Base-by-base conservation (phyloP, 371 early-diverging fungal genomes). In the Haplosporangium sp. region DNA sequence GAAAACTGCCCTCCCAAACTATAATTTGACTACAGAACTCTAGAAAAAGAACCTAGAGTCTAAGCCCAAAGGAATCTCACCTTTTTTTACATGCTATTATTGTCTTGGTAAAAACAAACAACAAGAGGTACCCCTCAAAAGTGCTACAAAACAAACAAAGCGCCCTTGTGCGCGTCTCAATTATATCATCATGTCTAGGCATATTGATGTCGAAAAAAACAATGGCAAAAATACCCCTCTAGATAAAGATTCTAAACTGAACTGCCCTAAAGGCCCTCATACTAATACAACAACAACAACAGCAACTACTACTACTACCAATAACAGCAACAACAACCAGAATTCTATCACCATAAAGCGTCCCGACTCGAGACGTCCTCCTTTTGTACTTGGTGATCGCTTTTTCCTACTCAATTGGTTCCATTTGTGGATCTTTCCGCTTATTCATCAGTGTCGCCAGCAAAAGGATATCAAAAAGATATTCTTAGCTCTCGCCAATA, bases 401-500 rank as follows among this genome's bases (percentile, higher is more conserved):
- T 70, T 82, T 57, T 82, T 82, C 53, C 35, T 82, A 9, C 65
- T 76, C 17, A 67, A 73, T 11, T 82, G 83, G 83, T 45, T 82
- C 48, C 70, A 82, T 34, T 55, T 82, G 9, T 82, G 76, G 83
- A 70, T 57, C 48, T 82, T 82, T 44, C 68, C 42, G 2, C 40
- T 82, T 20, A 68, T 82, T n/a, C 61, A 64, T 27, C 61, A 59
- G 34, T 67, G 76, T 48, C 68, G 71, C 11, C 37, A 65, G 34
- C 72, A 73, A 56, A 62, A 59, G 45, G 67, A 63, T 37, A 40
- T 71, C 56, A 72, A 76, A 53, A 55, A 71, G 17, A 71, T 82
- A 50, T 40, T 69, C 34, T 35, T 82, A 6, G 20, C 19, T 10
- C 64, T 82, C 19, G 62, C 76, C 3, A 59, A 40, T 8, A 7